Conservation (phyloP, 2,329 filamentous ascomycete species). For the Verticillium zaregamsianum region DNA sequence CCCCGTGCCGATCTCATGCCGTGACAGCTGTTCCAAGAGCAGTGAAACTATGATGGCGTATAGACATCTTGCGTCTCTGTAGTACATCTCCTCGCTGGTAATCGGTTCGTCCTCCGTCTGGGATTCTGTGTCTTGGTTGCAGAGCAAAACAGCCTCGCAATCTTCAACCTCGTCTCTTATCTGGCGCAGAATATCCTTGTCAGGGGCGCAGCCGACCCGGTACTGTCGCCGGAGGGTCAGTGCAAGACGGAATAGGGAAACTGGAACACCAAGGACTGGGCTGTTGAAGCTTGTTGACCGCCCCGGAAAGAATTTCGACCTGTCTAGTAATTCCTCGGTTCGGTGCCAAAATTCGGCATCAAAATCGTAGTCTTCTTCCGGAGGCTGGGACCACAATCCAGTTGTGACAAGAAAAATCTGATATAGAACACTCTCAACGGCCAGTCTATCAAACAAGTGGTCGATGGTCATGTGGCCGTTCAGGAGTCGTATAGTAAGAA, state of each 20-base stretch:
- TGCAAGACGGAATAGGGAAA: conserved; percentile 12
- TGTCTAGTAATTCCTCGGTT: conserved; percentile 12
- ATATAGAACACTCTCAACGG: conserved; percentile 18
- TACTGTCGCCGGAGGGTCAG: conserved; percentile 11
- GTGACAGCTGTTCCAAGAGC: conserved; percentile 12
- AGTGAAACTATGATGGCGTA: conserved; percentile 16
- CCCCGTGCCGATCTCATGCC: not conserved
- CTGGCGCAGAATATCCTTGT: not conserved
- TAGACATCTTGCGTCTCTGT: conserved; percentile 13
- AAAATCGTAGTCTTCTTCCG: conserved; percentile 5
- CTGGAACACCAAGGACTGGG: conserved; percentile 17
- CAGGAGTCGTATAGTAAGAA: conserved; percentile 12
- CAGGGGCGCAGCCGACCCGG: not conserved
- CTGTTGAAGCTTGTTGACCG: conserved; percentile 12
- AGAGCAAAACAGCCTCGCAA: not conserved
- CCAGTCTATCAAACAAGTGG: conserved; percentile 15
- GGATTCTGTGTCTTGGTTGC: not conserved
- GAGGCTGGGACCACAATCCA: conserved; percentile 16
- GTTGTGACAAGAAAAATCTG: conserved; percentile 16
- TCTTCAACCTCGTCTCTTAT: not conserved
- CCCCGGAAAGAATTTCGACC: conserved; percentile 8
- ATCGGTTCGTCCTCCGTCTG: too few species aligned
- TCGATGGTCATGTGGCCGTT: conserved; percentile 5
- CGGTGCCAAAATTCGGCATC: conserved; percentile 13
- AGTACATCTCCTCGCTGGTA: conserved; percentile 1